A percentile compares a stretch with the other conserved stretches of the same genome.
Evolutionary conservation across 768 basidiomycete genomes (phyloP).

Genomic region (Lactarius sanguifluus): DNA sequence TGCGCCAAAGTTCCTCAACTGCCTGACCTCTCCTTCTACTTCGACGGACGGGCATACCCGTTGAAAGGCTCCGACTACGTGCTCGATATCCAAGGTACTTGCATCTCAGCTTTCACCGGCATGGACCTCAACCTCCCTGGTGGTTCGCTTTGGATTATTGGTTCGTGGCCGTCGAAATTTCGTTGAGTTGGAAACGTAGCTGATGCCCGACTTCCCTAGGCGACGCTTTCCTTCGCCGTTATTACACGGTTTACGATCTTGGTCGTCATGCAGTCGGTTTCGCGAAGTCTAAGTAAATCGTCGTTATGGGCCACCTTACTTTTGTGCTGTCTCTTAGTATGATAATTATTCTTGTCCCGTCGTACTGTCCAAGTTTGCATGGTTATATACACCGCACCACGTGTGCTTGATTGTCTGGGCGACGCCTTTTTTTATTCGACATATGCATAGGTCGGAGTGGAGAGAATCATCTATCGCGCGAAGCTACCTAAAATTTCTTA

Average conservation of each 20-base stretch:
- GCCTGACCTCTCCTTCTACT: constrained; percentile 82
- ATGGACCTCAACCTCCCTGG: constrained; percentile 86
- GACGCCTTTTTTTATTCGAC: background rate
- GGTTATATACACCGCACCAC: background rate
- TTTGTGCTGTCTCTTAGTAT: background rate
- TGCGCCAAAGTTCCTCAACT: constrained; percentile 82
- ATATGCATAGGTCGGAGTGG: no score
- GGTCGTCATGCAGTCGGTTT: constrained; percentile 81
- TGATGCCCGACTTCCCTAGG: constrained; percentile 41
- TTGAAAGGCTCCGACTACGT: constrained; percentile 87
- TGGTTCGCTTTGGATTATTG: constrained; percentile 85
- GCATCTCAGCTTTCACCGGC: constrained; percentile 91
- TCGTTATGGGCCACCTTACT: background rate
- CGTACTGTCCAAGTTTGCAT: background rate
- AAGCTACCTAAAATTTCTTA: no score
- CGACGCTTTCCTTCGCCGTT: constrained; percentile 90
- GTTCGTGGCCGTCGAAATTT: constrained; percentile 41
- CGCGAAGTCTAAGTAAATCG: constrained; percentile 46
- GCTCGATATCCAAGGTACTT: constrained; percentile 86
- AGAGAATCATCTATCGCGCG: no score
- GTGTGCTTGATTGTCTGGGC: background rate
- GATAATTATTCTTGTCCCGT: background rate
- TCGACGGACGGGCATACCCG: constrained; percentile 76
- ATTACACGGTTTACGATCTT: constrained; percentile 88
- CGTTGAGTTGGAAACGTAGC: background rate